A percentile compares a stretch with the other conserved stretches of the same genome.
These are phyloP conservation scores for Phytophthora constricta DNA, from an alignment of 352 stramenopile genomes.

Conservation along the genomic window DNA sequence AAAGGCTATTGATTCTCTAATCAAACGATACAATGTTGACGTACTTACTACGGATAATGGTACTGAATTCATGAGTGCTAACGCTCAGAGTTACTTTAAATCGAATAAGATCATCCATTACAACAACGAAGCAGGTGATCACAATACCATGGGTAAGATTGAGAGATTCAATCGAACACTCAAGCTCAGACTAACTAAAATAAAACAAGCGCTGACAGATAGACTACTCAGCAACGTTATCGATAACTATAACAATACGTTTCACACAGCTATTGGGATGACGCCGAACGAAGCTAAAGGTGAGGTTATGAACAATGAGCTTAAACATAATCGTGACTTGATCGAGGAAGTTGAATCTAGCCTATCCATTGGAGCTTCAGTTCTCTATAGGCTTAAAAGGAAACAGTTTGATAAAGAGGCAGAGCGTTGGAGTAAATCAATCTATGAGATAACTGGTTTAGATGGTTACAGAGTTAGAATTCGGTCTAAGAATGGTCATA, in stretches of 20 bases:
- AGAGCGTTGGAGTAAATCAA: conserved; percentile 9
- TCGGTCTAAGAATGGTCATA: conserved; percentile 33
- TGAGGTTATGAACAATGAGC: conserved; percentile 7
- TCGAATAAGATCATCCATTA: too few species aligned
- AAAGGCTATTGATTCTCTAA: conserved; percentile 31
- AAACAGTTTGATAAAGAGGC: conserved; percentile 25
- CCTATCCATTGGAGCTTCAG: neutral
- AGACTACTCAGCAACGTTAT: conserved; percentile 28
- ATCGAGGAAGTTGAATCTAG: conserved; percentile 1
- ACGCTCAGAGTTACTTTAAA: too few species aligned
- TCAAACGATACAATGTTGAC: conserved; percentile 38
- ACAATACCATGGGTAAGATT: too few species aligned
- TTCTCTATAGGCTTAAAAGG: conserved; percentile 11
- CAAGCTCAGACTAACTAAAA: conserved; percentile 32
- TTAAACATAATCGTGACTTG: conserved; percentile 18
- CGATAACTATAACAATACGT: conserved; percentile 23
- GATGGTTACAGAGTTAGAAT: conserved; percentile 22
- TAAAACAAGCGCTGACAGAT: conserved; percentile 27
- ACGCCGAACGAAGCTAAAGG: conserved; percentile 27
- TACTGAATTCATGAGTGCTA: conserved; percentile 35
- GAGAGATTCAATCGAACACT: conserved; percentile 50
- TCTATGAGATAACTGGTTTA: conserved; percentile 13
- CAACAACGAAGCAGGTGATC: too few species aligned
- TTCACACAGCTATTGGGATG: conserved; percentile 14
- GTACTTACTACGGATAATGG: conserved; percentile 41